Evolutionary conservation across 2,329 filamentous ascomycete genomes (phyloP).

Genomic region (Scopulariopsis brevicaulis): DNA sequence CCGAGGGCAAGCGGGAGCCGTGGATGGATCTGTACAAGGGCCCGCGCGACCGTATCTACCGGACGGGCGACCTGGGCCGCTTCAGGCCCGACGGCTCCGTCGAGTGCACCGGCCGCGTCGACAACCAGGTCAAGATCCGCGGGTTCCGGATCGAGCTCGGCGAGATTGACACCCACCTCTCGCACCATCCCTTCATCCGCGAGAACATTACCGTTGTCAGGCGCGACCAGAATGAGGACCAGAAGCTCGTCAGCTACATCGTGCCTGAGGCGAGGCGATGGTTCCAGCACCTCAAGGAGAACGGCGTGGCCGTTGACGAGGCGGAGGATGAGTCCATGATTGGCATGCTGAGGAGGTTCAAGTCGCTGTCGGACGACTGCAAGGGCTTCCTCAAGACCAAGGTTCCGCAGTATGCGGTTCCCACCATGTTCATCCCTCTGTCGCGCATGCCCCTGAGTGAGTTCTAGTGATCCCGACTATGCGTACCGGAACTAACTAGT

Average conservation of each 20-base stretch:
- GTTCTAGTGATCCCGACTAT: not conserved
- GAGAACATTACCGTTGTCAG: conserved; percentile 81
- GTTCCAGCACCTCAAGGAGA: conserved; percentile 47
- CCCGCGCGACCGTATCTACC: conserved; percentile 75
- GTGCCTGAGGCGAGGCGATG: conserved; percentile 73
- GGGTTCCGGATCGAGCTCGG: conserved; percentile 92
- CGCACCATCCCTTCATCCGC: conserved; percentile 60
- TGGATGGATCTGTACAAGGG: conserved; percentile 75
- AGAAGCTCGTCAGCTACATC: conserved; percentile 77
- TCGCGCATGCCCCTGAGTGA: conserved; percentile 11
- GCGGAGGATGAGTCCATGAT: conserved; percentile 9
- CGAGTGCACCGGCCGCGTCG: conserved; percentile 68
- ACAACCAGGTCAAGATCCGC: conserved; percentile 90
- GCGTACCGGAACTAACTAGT: conserved; percentile 39
- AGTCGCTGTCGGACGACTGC: conserved; percentile 23
- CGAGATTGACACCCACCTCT: conserved; percentile 81
- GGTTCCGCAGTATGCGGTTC: conserved; percentile 21
- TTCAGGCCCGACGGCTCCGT: conserved; percentile 62
- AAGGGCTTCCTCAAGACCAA: conserved; percentile 20
- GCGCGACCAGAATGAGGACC: conserved; percentile 76
- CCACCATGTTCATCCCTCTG: conserved; percentile 20
- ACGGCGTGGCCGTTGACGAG: conserved; percentile 5
- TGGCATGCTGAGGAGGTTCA: conserved; percentile 25
- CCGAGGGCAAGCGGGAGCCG: conserved; percentile 35
- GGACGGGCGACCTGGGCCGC: conserved; percentile 75